Evolutionary conservation across 2,329 filamentous ascomycete species (phyloP), one percentile per base, ranked within the genome.

Genomic region (Colletotrichum melonis): DNA sequence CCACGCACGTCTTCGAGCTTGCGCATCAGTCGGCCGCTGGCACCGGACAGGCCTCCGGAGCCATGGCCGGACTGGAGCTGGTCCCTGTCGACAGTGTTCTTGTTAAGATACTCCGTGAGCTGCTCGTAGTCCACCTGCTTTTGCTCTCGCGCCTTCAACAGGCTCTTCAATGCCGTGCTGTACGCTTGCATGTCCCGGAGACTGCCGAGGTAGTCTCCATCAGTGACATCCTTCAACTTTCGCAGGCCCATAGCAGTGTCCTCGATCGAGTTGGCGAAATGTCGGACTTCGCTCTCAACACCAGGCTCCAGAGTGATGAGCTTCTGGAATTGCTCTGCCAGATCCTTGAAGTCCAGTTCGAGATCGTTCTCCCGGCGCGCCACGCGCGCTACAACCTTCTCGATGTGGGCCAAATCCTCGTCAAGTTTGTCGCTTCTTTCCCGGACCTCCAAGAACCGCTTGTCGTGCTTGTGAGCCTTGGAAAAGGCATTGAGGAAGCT

Each of bases 91-190:
- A 91, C 86, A 3, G 94, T 95, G 1, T 94, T 95, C 82, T 97
- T 98, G 84, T 94, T 94, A 67, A 98, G 93, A 82, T 98, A 98
- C 81, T 98, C 96, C 32, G 95, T 97, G 42, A 99, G 88, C 76
- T 95, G 95, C 84, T 99, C 97, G 79, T 96, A 98, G 85, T 99
- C 97, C 71, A 99, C 92, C 82, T 99, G 97, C 82, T 99, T 99
- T 85, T 97, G 95, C 85, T 99, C 97, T 46, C 97, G 92, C 1
- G 94, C 94, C 82, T 97, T 97, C 75, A 99, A 91, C 5, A 99
- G 91, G 28, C 91, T 89, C 83, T 97, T 97, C 59, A 98, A 87
- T 0, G 95, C 93, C n/a, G 90, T 86, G 76, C 95, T 96, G 83
- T 98, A 99, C 30, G 95, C 93, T 78, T 97, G 94, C 95, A 98